These are phyloP conservation scores for Amniculicola lignicola DNA, from an alignment of 495 filamentous ascomycete species.

Conservation along the genomic window DNA sequence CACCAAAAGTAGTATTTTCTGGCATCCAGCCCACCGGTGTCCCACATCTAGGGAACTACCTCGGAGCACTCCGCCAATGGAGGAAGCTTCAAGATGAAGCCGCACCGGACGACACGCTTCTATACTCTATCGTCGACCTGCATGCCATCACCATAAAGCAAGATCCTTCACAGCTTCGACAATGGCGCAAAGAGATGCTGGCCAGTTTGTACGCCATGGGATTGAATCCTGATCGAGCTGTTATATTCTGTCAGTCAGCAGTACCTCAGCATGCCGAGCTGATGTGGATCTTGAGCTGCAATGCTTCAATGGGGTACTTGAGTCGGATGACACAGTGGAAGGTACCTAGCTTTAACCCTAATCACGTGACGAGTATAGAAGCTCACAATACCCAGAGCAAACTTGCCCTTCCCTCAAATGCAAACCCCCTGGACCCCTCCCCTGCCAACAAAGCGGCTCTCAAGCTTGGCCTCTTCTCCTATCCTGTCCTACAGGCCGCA, in stretches of 20 bases:
- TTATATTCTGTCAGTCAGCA: conserved; percentile 80
- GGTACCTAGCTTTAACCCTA: conserved; percentile 47
- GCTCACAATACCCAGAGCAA: conserved; percentile 58
- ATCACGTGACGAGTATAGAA: background rate
- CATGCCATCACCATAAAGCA: conserved; percentile 86
- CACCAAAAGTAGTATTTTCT: conserved; percentile 67
- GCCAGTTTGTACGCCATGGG: conserved; percentile 81
- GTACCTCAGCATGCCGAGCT: conserved; percentile 79
- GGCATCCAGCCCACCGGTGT: conserved; percentile 95
- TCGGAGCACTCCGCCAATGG: conserved; percentile 90
- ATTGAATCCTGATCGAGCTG: conserved; percentile 67
- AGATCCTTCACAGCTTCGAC: conserved; percentile 52
- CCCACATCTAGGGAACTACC: conserved; percentile 95
- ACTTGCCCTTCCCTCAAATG: conserved; percentile 56
- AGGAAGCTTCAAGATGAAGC: conserved; percentile 68
- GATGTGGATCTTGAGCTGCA: conserved; percentile 94
- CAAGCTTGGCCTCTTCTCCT: conserved; percentile 91
- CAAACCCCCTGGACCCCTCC: conserved; percentile 50
- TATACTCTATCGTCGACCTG: conserved; percentile 86
- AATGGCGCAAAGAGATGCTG: conserved; percentile 68
- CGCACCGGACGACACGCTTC: conserved; percentile 51
- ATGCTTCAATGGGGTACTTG: conserved; percentile 83
- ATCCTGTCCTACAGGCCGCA: conserved; percentile 92
- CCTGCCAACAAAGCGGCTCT: conserved; percentile 52
- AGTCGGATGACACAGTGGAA: conserved; percentile 99